Base-by-base conservation (phyloP, 2,329 filamentous ascomycete species). In the Fusarium newnesense region DNA sequence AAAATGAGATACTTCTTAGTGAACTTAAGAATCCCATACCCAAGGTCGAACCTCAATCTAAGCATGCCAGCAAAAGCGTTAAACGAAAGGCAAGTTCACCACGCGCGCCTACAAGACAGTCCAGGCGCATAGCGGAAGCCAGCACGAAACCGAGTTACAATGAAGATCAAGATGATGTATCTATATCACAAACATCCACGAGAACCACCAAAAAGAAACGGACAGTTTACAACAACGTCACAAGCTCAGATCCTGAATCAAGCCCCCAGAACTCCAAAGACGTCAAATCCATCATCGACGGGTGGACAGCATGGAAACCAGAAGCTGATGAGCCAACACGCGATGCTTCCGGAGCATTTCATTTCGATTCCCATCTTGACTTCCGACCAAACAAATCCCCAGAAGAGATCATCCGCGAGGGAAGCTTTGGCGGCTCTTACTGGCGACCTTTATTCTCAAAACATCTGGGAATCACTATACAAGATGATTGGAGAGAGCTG, bases 361-460 rank as follows among this genome's bases (percentile, higher is more conserved):
- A 44, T 13, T 69, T 69, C 9, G 44, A 39, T 4, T 59, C 67
- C 1, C 40, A 69, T 36, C 52, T 50, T 4, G 65, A 69, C 5
- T 69, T 69, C 13, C 46, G 44, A 7, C 67, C 67, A 2, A 69
- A 69, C 9, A 69, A 69, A 43, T 69, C 67, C 4, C 67, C 67
- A 3, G 44, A 69, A 2, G 65, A 69, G 5, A 69, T 69, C 11
- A 69, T 69, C 1, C 67, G 67, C 0, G 67, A 69, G 12, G 67
- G 67, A 39, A 69, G 65, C n/a, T 69, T 69, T 28, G 67, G 67
- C 0, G 67, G 65, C 16, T 69, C 67, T 12, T 69, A 69, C 15
- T 69, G 67, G 67, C 36, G 67, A 10, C 59, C 67, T 2, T 24
- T 69, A 1, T 58, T 46, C 36, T 69, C 67, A 0, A 69, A 69